Evolutionary conservation across 2,329 filamentous ascomycete genomes (phyloP), one percentile per base, ranked within the genome.

Genomic region (Fulvia fulva): DNA sequence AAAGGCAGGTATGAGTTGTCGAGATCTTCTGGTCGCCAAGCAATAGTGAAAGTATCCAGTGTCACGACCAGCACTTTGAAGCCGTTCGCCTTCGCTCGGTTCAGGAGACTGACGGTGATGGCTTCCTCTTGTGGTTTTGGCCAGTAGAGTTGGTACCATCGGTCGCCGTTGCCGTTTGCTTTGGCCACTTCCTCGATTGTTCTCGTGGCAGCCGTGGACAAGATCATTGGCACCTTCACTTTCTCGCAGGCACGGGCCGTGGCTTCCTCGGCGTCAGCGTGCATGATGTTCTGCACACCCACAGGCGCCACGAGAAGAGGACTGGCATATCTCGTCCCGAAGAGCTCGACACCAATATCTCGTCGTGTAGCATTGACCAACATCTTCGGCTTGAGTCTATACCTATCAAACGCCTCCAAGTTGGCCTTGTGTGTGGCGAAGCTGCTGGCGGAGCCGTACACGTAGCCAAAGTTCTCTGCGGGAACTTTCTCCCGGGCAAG

Each of bases 31-130:
- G 87, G 87, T 34, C 88, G 78, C 87, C 87, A 91, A 0, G 81
- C 82, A 32, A 91, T 77, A 12, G 80, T 80, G 73, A 84, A 89
- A 0, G 87, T 90, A 71, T 91, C 88, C 0, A 90, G 77, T 0
- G 89, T 91, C 0, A 91, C 85, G 6, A 91, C 82, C 0, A 91
- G 77, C 0, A 85, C 86, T 32, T 78, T 80, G 73, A 80, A 91
- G 0, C 87, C 87, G 30, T 77, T 80, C 0, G 74, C 76, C 65
- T 83, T 84, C 0, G 87, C 88, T 0, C 87, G 80, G 1, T 73
- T 70, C 6, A 91, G 76, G 9, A 91, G 74, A 2, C 83, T 87
- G 0, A 80, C 75, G 0, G 87, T 90, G 60, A 91, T 77, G 3
- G 85, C 81, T 30, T 79, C 75, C 55, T 82, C 80, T 59, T 86